Evolutionary conservation across 805 yeast genomes (phyloP).

Genomic region (Metschnikowia reukaufii): DNA sequence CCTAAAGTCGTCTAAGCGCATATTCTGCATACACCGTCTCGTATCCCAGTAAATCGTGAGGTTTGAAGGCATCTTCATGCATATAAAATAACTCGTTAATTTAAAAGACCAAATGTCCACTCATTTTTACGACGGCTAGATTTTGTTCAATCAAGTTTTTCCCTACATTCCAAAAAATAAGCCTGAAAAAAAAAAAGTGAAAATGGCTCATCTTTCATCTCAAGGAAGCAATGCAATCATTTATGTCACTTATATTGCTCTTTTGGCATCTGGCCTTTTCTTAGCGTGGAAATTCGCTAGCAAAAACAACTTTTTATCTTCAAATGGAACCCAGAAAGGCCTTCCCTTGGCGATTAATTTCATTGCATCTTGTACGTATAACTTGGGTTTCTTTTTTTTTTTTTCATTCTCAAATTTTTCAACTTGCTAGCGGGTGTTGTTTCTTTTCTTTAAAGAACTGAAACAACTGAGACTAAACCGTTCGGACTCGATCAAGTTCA

Average conservation of each 20-base stretch:
- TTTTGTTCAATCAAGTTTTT: background rate
- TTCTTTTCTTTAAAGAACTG: conserved; percentile 24
- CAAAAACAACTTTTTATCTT: conserved; percentile 61
- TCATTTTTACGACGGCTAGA: background rate
- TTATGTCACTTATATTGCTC: conserved; percentile 39
- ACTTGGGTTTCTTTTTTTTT: conserved; percentile 4
- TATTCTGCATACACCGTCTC: conserved; percentile 2
- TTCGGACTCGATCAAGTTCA: conserved; percentile 76
- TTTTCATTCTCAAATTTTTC: conserved; percentile 1
- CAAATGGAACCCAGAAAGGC: conserved; percentile 79
- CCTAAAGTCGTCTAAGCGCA: conserved; percentile 5
- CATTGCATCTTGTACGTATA: conserved; percentile 87
- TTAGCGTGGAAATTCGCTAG: conserved; percentile 58
- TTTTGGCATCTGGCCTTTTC: conserved; percentile 40
- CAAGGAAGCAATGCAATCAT: conserved; percentile 45
- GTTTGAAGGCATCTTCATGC: background rate
- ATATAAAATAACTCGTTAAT: background rate
- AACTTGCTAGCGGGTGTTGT: conserved; percentile 49
- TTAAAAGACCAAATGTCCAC: background rate
- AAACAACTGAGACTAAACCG: conserved; percentile 71
- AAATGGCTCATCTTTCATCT: conserved; percentile 18
- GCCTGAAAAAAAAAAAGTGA: too few species aligned
- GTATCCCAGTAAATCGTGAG: conserved; percentile 7
- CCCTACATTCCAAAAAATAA: background rate
- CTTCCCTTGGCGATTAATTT: conserved; percentile 83